Evolutionary conservation across 495 filamentous ascomycete genomes (phyloP), one percentile per base, ranked within the genome.

Genomic region (Aspergillus incahuasiensis): DNA sequence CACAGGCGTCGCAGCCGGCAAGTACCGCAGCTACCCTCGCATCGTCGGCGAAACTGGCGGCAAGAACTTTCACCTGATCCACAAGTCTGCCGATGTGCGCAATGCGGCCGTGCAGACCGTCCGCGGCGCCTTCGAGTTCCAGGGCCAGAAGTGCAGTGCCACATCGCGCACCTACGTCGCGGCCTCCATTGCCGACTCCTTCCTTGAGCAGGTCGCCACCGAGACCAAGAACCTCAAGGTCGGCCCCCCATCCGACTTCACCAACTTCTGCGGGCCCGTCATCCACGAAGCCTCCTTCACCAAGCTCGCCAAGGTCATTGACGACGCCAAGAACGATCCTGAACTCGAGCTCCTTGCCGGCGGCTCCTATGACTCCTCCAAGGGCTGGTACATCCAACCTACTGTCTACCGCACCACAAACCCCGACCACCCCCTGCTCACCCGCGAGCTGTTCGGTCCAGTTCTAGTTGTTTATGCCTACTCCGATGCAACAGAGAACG

Each of bases 11-110:
- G 84, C 83, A 8, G 83, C 86, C 63, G 85, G 82, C 55, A 82
- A 82, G 46, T 94, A 91, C 73, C 77, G 79, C 58, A 79, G 81
- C 60, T 94, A 91, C 71, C 89, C 89, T 16, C 83, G 89, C 57
- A 87, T 92, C 46, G 88, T 92, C 12, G 89, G 87, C 52, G 89
- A 94, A 77, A 91, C 89, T 2, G 88, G 89, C 58, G 89, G 89
- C 58, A 92, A 92, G 83, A 92, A 92, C 75, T 92, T 91, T 80
- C 89, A 92, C 71, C 70, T 92, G 52, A 68, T 92, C 21, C 88
- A 92, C 72, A 69, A 78, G 50, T 87, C 84, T 0, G 89, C 89
- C 30, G 85, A 91, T 63, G 58, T 91, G 24, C 79, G 80, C 45
- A 91, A 91, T 62, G 89, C 89, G 38, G 87, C 81, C 13, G 74